A percentile compares a stretch with the other conserved stretches of the same genome.
phyloP scores from a whole-genome alignment of 306 rosid species.

The Albizia julibrissin region DNA sequence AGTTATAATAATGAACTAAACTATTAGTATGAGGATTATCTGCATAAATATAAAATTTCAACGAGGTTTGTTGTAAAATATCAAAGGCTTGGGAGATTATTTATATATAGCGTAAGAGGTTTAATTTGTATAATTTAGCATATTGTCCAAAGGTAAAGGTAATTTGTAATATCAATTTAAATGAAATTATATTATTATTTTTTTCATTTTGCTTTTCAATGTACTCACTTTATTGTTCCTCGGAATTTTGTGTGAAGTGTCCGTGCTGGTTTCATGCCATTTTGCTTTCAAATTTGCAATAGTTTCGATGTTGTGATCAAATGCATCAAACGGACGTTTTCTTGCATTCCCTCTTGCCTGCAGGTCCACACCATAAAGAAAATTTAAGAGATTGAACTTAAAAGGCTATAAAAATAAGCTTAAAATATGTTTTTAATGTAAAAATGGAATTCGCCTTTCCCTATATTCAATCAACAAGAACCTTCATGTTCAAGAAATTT shows the following conservation, averaged over 20 bases:
- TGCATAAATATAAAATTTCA: no score
- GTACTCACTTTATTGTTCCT: slow-evolving; percentile 30
- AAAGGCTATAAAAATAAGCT: no score
- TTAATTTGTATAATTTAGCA: background rate
- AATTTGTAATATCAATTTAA: background rate
- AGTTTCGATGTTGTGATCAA: slow-evolving; percentile 31
- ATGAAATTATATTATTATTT: background rate
- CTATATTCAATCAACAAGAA: no score
- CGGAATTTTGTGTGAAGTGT: slow-evolving; percentile 29
- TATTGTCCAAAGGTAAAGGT: background rate
- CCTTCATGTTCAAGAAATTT: no score
- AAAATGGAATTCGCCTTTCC: no score
- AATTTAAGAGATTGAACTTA: background rate
- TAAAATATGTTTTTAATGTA: no score
- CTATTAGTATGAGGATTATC: no score
- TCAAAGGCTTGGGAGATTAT: no score
- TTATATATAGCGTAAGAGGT: no score
- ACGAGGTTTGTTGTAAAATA: no score
- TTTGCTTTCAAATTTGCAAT: slow-evolving; percentile 41
- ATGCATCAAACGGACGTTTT: slow-evolving; percentile 50
- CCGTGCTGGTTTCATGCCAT: slow-evolving; percentile 28
- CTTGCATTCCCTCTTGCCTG: slow-evolving; percentile 39
- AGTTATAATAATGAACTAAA: no score
- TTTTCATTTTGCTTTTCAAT: background rate
- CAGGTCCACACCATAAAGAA: slow-evolving; percentile 19